Evolutionary conservation across 495 filamentous ascomycete species (phyloP).

Genomic region (Penicillium silybi): DNA sequence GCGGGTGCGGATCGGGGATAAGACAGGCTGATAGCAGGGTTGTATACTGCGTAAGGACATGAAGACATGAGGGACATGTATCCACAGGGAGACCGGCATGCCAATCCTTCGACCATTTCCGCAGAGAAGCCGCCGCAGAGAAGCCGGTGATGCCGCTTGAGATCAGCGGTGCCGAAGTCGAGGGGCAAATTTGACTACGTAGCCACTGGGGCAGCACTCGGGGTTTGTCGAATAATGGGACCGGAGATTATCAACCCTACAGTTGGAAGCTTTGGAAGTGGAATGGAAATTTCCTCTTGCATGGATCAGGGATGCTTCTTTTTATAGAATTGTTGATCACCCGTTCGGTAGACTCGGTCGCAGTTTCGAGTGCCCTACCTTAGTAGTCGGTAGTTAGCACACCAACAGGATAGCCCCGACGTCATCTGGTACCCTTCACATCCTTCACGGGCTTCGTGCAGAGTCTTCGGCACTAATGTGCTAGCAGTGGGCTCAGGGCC

Average conservation of each 20-base stretch:
- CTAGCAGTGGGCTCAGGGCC: not conserved
- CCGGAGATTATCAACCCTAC: not conserved
- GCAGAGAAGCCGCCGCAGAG: too few relatives aligned
- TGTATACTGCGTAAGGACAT: not conserved
- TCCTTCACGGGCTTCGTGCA: not conserved
- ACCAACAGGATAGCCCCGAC: slow-evolving; percentile 10
- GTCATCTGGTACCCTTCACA: slow-evolving; percentile 8
- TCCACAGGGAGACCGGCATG: not conserved
- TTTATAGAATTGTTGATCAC: slow-evolving; percentile 1
- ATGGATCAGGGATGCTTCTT: not conserved
- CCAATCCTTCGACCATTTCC: not conserved
- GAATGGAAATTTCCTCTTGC: not conserved
- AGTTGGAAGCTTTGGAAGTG: not conserved
- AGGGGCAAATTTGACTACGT: not conserved
- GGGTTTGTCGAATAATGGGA: not conserved
- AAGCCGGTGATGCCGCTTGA: not conserved
- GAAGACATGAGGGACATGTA: not conserved
- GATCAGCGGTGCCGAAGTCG: not conserved
- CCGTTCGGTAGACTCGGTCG: too few relatives aligned
- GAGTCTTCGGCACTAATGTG: not conserved
- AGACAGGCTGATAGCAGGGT: not conserved
- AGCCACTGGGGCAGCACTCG: not conserved
- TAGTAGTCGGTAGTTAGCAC: too few relatives aligned
- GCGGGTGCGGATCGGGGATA: not conserved
- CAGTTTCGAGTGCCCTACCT: too few relatives aligned